phyloP scores from a whole-genome alignment of 2,329 filamentous ascomycete genomes.

The Talaromyces sp. region DNA sequence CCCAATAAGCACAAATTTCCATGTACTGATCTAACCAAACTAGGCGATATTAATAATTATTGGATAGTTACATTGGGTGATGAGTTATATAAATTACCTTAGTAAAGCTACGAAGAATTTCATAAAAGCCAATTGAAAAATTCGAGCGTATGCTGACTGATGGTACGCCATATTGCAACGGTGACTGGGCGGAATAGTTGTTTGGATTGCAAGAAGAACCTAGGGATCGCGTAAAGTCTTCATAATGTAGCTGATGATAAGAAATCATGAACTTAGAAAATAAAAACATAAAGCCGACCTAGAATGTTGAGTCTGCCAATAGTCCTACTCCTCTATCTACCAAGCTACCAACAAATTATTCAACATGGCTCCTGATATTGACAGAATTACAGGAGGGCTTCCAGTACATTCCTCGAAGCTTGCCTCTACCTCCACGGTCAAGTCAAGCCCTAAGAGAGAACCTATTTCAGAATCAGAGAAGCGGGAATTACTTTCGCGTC shows the following conservation, averaged over 20 bases:
- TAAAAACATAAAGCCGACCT: not conserved
- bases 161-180: conserved; percentile 1
- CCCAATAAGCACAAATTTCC: not conserved
- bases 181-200: not conserved
- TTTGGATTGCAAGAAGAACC: not conserved
- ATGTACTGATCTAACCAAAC: not conserved
- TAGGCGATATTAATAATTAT: not conserved
- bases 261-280: not conserved
- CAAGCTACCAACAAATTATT: not conserved
- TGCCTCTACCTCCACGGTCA: not conserved
- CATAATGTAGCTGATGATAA: not conserved
- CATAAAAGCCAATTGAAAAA: not conserved
- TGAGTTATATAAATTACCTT: not conserved
- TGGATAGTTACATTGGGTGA: not conserved
- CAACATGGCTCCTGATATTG: conserved; percentile 1
- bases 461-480: not conserved
- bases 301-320: not conserved
- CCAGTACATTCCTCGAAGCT: not conserved
- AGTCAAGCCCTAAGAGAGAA: not conserved
- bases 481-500: not conserved
- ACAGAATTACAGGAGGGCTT: not conserved
- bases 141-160: not conserved
- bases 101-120: not conserved
- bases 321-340: not conserved
- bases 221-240: not conserved